Conservation (phyloP, 2,329 filamentous ascomycete genomes). For the Colletotrichum abscissum region DNA sequence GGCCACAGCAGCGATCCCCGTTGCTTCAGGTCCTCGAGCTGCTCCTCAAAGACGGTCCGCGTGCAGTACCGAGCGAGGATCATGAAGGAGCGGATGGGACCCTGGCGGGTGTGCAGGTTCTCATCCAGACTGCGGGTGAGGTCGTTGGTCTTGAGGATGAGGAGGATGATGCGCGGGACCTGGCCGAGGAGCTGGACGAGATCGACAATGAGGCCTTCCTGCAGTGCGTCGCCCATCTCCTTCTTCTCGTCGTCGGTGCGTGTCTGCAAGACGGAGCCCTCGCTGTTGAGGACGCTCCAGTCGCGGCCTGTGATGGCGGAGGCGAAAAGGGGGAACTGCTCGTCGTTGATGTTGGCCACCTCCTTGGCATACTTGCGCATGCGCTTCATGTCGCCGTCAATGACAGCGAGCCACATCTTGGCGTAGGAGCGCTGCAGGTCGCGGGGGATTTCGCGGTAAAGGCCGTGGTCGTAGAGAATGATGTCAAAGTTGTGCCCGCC, state of each 20-base stretch:
- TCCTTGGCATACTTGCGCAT: slow-evolving; percentile 93
- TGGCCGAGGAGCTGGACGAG: slow-evolving; percentile 88
- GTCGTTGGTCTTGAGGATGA: slow-evolving; percentile 98
- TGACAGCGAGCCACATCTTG: slow-evolving; percentile 96
- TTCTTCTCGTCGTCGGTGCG: slow-evolving; percentile 84
- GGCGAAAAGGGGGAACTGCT: slow-evolving; percentile 94
- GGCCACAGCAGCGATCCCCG: slow-evolving; percentile 69
- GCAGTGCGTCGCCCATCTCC: slow-evolving; percentile 83
- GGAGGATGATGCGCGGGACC: slow-evolving; percentile 89
- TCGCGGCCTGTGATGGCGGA: slow-evolving; percentile 96
- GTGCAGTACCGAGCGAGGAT: slow-evolving; percentile 77
- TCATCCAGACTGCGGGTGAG: slow-evolving; percentile 94
- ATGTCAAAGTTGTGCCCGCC: slow-evolving; percentile 86
- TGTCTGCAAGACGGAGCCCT: slow-evolving; percentile 60
- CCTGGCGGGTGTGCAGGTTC: slow-evolving; percentile 80
- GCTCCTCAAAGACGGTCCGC: slow-evolving; percentile 73
- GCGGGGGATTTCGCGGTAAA: slow-evolving; percentile 92
- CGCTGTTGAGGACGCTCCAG: slow-evolving; percentile 73
- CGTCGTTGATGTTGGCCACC: slow-evolving; percentile 88
- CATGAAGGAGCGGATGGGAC: slow-evolving; percentile 73
- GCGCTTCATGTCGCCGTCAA: slow-evolving; percentile 84
- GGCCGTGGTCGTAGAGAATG: slow-evolving; percentile 94
- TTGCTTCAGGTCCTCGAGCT: slow-evolving; percentile 66
- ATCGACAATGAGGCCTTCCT: slow-evolving; percentile 89
- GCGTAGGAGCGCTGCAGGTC: slow-evolving; percentile 86